Conservation (phyloP, 2,329 filamentous ascomycete genomes). For the Colletotrichum lentis region DNA sequence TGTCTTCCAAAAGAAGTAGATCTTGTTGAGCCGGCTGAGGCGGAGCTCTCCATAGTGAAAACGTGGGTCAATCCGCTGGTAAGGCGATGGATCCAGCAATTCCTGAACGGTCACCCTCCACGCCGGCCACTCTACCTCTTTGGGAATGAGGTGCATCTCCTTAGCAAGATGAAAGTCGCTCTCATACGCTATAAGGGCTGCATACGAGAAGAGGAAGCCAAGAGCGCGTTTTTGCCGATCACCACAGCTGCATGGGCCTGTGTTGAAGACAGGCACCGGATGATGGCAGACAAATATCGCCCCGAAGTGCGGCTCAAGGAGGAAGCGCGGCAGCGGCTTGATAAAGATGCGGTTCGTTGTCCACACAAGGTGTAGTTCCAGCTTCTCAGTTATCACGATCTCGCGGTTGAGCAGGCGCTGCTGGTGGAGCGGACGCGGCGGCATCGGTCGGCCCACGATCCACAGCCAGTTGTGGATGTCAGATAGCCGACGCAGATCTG, state of each 20-base stretch:
- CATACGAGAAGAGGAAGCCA: slow-evolving; percentile 53
- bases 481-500: slow-evolving; percentile 34
- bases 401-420: slow-evolving; percentile 41
- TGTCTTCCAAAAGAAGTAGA: slow-evolving; percentile 46
- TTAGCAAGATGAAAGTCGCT: slow-evolving; percentile 52
- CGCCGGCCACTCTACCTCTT: slow-evolving; percentile 47
- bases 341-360: slow-evolving; percentile 43
- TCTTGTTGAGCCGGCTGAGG: slow-evolving; percentile 52
- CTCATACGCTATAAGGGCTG: slow-evolving; percentile 47
- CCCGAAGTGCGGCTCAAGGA: slow-evolving; percentile 47
- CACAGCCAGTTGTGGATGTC: slow-evolving; percentile 39
- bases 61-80: slow-evolving; percentile 47
- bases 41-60: slow-evolving; percentile 55
- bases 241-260: not conserved
- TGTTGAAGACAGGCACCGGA: not conserved
- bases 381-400: slow-evolving; percentile 43
- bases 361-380: slow-evolving; percentile 47
- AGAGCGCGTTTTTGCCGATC: slow-evolving; percentile 42
- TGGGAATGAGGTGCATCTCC: slow-evolving; percentile 48
- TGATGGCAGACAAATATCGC: slow-evolving; percentile 3
- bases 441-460: slow-evolving; percentile 41
- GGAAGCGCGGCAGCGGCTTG: slow-evolving; percentile 48
- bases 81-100: slow-evolving; percentile 43
- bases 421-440: slow-evolving; percentile 41
- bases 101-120: slow-evolving; percentile 50